A percentile compares a stretch with the other conserved stretches of the same genome.
Conservation (phyloP, 1,284 basidiomycete genomes). For the Cystobasidiaceae sp. region DNA sequence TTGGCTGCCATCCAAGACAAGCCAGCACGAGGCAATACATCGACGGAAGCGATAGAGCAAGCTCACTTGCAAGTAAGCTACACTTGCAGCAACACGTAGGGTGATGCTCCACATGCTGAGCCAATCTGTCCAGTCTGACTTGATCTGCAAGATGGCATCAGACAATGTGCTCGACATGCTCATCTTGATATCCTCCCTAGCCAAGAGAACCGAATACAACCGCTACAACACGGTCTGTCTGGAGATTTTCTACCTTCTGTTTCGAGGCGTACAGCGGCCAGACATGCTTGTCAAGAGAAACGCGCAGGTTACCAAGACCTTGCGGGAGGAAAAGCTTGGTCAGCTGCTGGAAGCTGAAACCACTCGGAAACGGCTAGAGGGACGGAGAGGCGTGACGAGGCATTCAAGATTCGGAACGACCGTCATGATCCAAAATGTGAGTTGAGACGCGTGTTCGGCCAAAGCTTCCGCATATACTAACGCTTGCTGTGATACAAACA, state of each 20-base stretch:
- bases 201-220: constrained; percentile 67
- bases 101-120: neutral
- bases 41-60: constrained; percentile 69
- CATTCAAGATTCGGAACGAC: constrained; percentile 61
- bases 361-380: constrained; percentile 56
- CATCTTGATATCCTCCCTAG: constrained; percentile 72
- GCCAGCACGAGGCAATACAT: constrained; percentile 56
- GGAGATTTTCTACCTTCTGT: constrained; percentile 82
- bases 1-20: constrained; percentile 80
- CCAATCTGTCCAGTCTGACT: constrained; percentile 53
- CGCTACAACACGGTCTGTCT: constrained; percentile 79
- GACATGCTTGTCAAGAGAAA: constrained; percentile 27
- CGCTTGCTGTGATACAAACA: constrained; percentile 26
- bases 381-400: constrained; percentile 55
- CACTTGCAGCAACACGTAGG: neutral
- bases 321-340: constrained; percentile 28
- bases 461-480: neutral
- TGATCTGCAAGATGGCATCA: constrained; percentile 65
- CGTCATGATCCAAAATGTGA: constrained; percentile 22
- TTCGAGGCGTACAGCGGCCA: constrained; percentile 64
- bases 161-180: constrained; percentile 71
- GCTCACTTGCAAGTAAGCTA: constrained; percentile 60
- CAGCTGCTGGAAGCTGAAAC: constrained; percentile 66
- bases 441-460: neutral
- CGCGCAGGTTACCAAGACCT: constrained; percentile 23